phyloP scores from a whole-genome alignment of 2,329 filamentous ascomycete species.

The Paraconiothyrium sp. region DNA sequence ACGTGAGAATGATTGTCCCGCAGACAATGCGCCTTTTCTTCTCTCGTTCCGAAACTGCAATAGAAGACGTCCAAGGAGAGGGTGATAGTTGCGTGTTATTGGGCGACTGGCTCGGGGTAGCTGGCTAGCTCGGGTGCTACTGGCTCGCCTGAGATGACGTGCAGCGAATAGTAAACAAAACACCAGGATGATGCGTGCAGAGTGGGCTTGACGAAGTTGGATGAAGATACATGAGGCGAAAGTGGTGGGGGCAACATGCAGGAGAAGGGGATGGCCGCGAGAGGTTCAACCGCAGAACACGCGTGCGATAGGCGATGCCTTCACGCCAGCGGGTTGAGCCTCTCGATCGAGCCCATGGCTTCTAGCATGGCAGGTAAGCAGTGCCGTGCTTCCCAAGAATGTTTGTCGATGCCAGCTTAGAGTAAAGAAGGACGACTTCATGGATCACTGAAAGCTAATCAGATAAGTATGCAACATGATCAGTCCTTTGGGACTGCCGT shows the following conservation, averaged over 20 bases:
- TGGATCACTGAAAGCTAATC: not conserved
- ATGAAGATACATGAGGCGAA: constrained; percentile 17
- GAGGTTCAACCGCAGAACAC: not conserved
- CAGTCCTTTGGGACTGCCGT: not conserved
- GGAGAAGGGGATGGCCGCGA: constrained; percentile 31
- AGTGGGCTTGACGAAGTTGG: constrained; percentile 21
- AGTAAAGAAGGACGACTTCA: not conserved
- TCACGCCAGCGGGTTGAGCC: not conserved
- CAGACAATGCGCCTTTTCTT: constrained; percentile 22
- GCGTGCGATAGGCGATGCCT: not conserved
- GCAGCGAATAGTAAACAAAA: constrained; percentile 38
- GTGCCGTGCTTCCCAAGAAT: not conserved
- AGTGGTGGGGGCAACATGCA: constrained; percentile 32
- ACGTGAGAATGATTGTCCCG: constrained; percentile 25
- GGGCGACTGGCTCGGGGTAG: constrained; percentile 29
- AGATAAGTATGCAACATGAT: not conserved
- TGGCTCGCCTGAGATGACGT: constrained; percentile 38
- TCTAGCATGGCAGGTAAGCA: too few relatives aligned
- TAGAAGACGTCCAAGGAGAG: constrained; percentile 20
- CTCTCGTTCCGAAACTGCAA: constrained; percentile 20
- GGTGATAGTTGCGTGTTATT: constrained; percentile 37
- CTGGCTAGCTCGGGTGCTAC: constrained; percentile 31
- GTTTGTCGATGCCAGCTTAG: not conserved
- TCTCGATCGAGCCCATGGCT: not conserved
- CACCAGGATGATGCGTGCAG: constrained; percentile 22